Base-by-base conservation (phyloP, 208 protist species). In the Kentomonas sorsogonicus region DNA sequence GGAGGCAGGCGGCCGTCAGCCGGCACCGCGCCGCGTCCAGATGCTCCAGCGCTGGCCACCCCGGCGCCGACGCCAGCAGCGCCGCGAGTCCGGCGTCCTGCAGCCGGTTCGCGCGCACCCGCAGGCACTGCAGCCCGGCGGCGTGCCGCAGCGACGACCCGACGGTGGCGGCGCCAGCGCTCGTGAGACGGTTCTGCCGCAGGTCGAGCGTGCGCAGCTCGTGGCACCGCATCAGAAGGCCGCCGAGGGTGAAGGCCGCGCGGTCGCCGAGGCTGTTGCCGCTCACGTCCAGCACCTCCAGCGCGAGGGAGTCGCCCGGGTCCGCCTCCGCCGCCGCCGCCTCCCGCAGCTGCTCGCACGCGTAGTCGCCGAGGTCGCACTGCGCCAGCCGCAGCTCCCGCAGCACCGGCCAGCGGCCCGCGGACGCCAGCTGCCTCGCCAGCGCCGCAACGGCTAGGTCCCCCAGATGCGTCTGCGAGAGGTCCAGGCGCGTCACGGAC, bases 21-120 rank as follows among this genome's bases (percentile, higher is more conserved):
- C 79, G 73, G 57, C 85, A 92, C 15, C 85, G 78, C 2, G 85
- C 82, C 16, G 89, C 38, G 43, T 92, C 79, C 18, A 92, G 61
- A 34, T 62, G 55, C 16, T 63, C 52, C 63, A 92, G 63, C 11
- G 59, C 57, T 7, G 74, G 64, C 81, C 85, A 92, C 48, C 51
- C 63, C 53, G 47, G 51, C 23, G 60, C 69, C 22, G 78, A 63
- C 51, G 50, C 47, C 10, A 74, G 33, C 29, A 89, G 18, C 10
- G 44, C 57, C 0, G 27, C 27, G 3, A 82, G 53, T 0, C 80
- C 81, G 15, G 79, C 81, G 57, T 89, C 81, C 2, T 57, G 57
- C 16, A 86, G 39, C 10, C 66, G 72, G 53, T 92, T 92, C 5
- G 78, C 68, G 29, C 79, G 81, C 50, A 92, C 55, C 9, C 53